These are phyloP conservation scores for Hexamita inflata DNA, from an alignment of 208 protist species.

Conservation along the genomic window DNA sequence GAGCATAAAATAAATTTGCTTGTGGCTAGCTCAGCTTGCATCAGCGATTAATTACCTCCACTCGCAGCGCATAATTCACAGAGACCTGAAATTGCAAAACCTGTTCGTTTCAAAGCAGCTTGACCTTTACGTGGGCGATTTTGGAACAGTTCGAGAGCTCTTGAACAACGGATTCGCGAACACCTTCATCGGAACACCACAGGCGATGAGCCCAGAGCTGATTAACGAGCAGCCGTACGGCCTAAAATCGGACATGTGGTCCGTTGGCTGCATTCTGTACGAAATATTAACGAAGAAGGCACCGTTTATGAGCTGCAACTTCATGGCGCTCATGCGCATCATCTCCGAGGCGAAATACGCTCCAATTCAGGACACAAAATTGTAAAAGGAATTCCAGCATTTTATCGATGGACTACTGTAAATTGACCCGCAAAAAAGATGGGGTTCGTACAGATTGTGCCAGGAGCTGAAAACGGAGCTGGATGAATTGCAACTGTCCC, in stretches of 20 bases:
- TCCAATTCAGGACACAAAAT: no score
- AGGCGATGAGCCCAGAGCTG: constrained; percentile 45
- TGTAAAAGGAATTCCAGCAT: no score
- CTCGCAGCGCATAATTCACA: background rate
- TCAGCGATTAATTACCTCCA: constrained; percentile 3
- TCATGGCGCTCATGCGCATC: constrained; percentile 9
- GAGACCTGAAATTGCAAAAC: constrained; percentile 17
- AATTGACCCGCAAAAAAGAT: no score
- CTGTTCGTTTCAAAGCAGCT: background rate
- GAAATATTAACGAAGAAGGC: constrained; percentile 32
- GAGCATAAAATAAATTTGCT: background rate
- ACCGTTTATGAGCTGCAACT: background rate
- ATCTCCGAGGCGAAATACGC: no score
- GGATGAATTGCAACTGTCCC: no score
- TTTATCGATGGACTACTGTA: no score
- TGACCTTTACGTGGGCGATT: background rate
- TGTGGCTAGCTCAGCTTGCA: constrained; percentile 11
- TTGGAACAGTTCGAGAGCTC: background rate
- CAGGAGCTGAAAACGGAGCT: no score
- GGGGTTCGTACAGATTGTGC: no score
- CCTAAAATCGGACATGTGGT: constrained; percentile 42
- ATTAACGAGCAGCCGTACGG: constrained; percentile 36
- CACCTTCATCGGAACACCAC: constrained; percentile 39
- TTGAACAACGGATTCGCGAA: background rate
- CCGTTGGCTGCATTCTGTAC: constrained; percentile 44